Evolutionary conservation across 2,329 filamentous ascomycete species (phyloP), one percentile per base, ranked within the genome.

Genomic region (Hyphodiscus sp.): DNA sequence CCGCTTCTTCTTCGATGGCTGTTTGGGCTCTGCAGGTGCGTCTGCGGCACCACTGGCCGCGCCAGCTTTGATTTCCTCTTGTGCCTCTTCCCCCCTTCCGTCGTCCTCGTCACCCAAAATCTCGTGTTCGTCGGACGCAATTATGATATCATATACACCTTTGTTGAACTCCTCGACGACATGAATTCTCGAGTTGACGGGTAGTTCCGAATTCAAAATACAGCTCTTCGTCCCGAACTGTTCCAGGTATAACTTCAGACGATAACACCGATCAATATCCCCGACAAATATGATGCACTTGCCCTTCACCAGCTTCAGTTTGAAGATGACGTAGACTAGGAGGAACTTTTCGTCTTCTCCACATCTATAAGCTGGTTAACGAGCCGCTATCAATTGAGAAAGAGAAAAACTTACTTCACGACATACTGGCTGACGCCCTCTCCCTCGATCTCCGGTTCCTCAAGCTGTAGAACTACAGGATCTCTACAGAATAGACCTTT

Each of bases 281-380:
- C 83, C 86, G 7, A 96, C 91, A 61, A 91, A 91, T 46, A 90
- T 80, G 49, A 90, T 87, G 54, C 87, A 87, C 70, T 97, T 97
- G 59, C 94, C 94, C 69, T 92, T 95, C 67, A 99, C 86, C 49
- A 97, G 76, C 68, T 94, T 88, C 13, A 97, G 79, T 74, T 96
- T 96, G 76, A 96, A 95, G 67, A 97, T 92, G 55, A 96, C 87
- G 66, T 96, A 97, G 18, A 87, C 83, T 44, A 99, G 74, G 41
- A 99, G 74, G 66, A 97, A 99, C 68, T 99, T 99, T 65, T 97
- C 94, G 61, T 97, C 92, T 71, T 99, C 94, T n/a, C 82, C 89
- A 62, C 91, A 95, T 67, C 82, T 86, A 63, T 38, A 6, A 33
- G 52, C 11, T 51, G 50, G 33, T 63, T 41, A 67, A 63, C 47